These are phyloP conservation scores for Fistulifera solaris DNA, from an alignment of 108 stramenopile species.

Conservation along the genomic window DNA sequence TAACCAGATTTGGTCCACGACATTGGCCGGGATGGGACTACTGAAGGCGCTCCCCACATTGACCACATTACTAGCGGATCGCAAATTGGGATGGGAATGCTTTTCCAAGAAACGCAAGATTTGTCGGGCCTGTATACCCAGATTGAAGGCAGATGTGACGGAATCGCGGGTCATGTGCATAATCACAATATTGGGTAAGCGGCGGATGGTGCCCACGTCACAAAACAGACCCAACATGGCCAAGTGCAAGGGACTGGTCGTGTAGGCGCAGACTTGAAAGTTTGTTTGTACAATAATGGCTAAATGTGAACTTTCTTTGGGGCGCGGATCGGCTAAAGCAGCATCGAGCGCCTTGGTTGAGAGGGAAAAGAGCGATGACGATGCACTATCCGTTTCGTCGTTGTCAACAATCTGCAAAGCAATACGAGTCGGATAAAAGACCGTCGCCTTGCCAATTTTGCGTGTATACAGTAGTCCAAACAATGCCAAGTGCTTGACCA, in stretches of 20 bases:
- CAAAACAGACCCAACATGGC: conserved; percentile 82
- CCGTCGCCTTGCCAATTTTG: conserved; percentile 44
- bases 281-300: conserved; percentile 89
- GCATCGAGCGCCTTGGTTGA: conserved; percentile 57
- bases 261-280: conserved; percentile 86
- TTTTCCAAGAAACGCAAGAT: conserved; percentile 81
- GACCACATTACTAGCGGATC: not conserved
- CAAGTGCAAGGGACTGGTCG: conserved; percentile 67
- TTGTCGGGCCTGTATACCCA: conserved; percentile 74
- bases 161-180: conserved; percentile 75
- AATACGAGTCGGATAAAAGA: conserved; percentile 75
- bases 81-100: conserved; percentile 83
- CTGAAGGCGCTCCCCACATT: not conserved
- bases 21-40: conserved; percentile 64
- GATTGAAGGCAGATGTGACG: conserved; percentile 63
- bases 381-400: conserved; percentile 5
- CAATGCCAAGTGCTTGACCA: conserved; percentile 63
- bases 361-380: conserved; percentile 30
- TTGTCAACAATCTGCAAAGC: conserved; percentile 61
- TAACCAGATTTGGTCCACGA: conserved; percentile 79
- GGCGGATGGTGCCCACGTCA: conserved; percentile 61
- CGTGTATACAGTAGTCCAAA: conserved; percentile 67
- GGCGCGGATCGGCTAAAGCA: conserved; percentile 50
- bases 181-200: conserved; percentile 80
- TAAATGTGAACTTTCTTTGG: conserved; percentile 57